phyloP scores from a whole-genome alignment of 2,329 filamentous ascomycete genomes.

The Orbilia ellipsospora region DNA sequence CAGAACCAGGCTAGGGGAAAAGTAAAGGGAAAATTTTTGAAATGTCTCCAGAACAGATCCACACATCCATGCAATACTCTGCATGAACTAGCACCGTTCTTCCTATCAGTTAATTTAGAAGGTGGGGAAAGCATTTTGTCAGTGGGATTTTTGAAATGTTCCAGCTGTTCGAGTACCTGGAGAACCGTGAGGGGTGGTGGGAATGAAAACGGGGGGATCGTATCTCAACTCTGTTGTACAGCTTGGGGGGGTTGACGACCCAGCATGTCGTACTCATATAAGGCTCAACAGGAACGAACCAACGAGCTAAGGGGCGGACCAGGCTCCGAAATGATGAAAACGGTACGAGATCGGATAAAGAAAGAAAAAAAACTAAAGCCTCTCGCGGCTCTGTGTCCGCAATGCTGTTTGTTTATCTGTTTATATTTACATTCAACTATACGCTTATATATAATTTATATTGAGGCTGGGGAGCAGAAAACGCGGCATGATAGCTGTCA shows the following conservation, averaged over 20 bases:
- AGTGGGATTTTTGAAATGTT: slow-evolving; percentile 30
- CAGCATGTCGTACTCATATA: slow-evolving; percentile 10
- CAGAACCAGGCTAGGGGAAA: slow-evolving; percentile 14
- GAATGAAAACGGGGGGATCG: slow-evolving; percentile 26
- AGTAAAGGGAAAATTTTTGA: slow-evolving; percentile 41
- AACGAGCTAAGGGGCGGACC: background rate
- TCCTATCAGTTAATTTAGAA: slow-evolving; percentile 56
- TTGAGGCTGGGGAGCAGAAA: slow-evolving; percentile 37
- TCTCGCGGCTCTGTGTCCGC: slow-evolving; percentile 23
- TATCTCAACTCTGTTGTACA: slow-evolving; percentile 40
- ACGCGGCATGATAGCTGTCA: slow-evolving; percentile 21
- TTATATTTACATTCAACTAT: slow-evolving; percentile 18
- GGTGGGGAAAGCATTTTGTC: slow-evolving; percentile 49
- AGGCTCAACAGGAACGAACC: slow-evolving; percentile 13
- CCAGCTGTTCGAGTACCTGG: slow-evolving; percentile 37
- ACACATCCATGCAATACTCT: slow-evolving; percentile 55
- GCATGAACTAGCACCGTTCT: slow-evolving; percentile 56
- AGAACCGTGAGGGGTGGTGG: slow-evolving; percentile 32
- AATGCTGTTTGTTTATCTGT: slow-evolving; percentile 23
- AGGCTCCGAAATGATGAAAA: no score
- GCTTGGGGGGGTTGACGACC: slow-evolving; percentile 11
- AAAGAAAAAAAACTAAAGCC: background rate
- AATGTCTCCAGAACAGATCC: slow-evolving; percentile 53
- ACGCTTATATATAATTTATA: slow-evolving; percentile 28
- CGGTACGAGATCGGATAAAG: background rate